Conservation (phyloP, 2,329 filamentous ascomycete genomes). For the Gaeumannomyces sp. region DNA sequence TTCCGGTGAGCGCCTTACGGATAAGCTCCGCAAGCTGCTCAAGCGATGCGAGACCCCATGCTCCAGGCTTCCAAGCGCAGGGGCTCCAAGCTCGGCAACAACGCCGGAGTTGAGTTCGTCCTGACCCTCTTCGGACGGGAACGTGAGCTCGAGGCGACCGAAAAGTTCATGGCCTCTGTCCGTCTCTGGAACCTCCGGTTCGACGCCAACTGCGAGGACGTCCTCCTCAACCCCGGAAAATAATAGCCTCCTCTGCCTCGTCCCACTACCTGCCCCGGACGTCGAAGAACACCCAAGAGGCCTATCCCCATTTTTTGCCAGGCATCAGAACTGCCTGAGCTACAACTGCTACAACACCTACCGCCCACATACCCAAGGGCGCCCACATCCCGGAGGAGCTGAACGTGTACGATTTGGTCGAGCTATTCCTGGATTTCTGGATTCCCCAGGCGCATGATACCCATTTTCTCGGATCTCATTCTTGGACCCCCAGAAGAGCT, state of each 20-base stretch:
- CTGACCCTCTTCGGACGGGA: constrained; percentile 92
- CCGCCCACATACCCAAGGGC: constrained; percentile 1
- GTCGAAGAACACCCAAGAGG: neutral
- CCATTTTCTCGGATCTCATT: neutral
- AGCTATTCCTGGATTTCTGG: constrained; percentile 1
- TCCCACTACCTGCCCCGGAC: neutral
- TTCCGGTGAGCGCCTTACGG: constrained; percentile 78
- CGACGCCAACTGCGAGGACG: constrained; percentile 91
- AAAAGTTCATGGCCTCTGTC: constrained; percentile 86
- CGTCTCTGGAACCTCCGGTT: constrained; percentile 89
- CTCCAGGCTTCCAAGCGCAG: constrained; percentile 76
- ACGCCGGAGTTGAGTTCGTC: constrained; percentile 90
- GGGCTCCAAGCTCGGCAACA: constrained; percentile 75
- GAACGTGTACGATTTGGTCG: neutral
- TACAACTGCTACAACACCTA: neutral
- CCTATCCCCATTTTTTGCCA: constrained; percentile 1
- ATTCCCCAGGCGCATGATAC: constrained; percentile 1
- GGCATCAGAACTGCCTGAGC: neutral
- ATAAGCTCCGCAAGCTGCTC: constrained; percentile 77
- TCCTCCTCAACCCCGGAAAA: constrained; percentile 58
- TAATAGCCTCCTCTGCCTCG: constrained; percentile 27
- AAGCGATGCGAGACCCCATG: constrained; percentile 92
- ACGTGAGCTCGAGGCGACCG: constrained; percentile 80
- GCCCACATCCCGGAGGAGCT: neutral
- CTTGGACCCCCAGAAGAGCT: neutral